Base-by-base conservation (phyloP, 2,329 filamentous ascomycete genomes). In the Aspergillus sp. region DNA sequence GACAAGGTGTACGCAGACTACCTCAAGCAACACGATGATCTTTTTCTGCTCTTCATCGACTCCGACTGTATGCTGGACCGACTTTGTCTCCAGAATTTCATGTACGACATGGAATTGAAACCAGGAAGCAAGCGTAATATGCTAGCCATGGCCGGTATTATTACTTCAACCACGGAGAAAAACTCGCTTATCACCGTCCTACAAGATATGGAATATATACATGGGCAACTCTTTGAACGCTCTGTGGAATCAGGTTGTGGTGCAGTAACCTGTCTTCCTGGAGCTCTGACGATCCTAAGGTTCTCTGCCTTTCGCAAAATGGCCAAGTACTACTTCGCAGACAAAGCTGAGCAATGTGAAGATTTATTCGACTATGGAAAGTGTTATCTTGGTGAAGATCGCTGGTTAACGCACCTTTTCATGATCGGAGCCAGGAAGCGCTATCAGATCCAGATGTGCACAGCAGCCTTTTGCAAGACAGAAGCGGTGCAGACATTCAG, bases 281-380 rank as follows among this genome's bases (percentile, higher is more conserved):
- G 95, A 26, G 93, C 93, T n/a, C 78, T 98, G 64, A 98, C 93
- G 1, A 96, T 97, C 79, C 80, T 99, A 53, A 90, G 95, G 53
- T 96, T 97, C 76, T 97, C 93, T 2, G 95, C 95, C 5, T 98
- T 99, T 76, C 85, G 93, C 57, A 89, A 90, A 69, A 97, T 99
- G 92, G 91, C 93, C 69, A 96, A 96, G 71, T 96, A 96, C 77
- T 98, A 99, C 77, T 99, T 99, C 74, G 92, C 93, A 39, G 93
- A 97, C 76, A 96, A 96, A 74, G 91, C 92, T 4, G 93, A 96
- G 74, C 90, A 96, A 70, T 96, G 92, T 69, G 91, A 96, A 59
- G 93, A 98, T 73, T 81, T 98, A 12, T 99, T 99, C 70, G 93
- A 99, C 72, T 98, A 93, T 71, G 92, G 91, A 56, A 98, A 98